These are phyloP conservation scores for Colletotrichum sojae DNA, from an alignment of 2,329 filamentous ascomycete genomes.

Conservation along the genomic window DNA sequence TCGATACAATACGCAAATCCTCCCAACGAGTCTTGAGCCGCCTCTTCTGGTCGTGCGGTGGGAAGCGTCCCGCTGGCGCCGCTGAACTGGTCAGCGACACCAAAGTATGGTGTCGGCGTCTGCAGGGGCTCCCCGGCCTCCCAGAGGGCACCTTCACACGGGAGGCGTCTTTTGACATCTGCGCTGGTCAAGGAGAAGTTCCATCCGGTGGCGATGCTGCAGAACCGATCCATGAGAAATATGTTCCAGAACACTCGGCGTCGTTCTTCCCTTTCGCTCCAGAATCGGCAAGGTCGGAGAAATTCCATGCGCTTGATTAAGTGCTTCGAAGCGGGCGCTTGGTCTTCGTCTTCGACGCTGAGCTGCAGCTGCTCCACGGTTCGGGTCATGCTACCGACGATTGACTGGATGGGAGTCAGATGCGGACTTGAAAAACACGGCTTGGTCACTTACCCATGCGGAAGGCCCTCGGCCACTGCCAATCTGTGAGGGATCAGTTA, in stretches of 20 bases:
- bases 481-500: slow-evolving; percentile 44
- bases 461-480: slow-evolving; percentile 51
- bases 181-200: slow-evolving; percentile 53
- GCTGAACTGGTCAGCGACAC: slow-evolving; percentile 51
- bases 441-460: slow-evolving; percentile 47
- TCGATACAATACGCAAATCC: slow-evolving; percentile 63
- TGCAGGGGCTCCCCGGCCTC: slow-evolving; percentile 51
- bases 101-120: slow-evolving; percentile 57
- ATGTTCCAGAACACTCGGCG: slow-evolving; percentile 58
- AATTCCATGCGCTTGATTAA: slow-evolving; percentile 55
- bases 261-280: slow-evolving; percentile 56
- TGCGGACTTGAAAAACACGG: not conserved
- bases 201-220: slow-evolving; percentile 56
- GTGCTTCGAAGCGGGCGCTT: slow-evolving; percentile 42
- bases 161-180: slow-evolving; percentile 55
- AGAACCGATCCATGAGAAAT: slow-evolving; percentile 58
- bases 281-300: slow-evolving; percentile 48
- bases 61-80: slow-evolving; percentile 40
- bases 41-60: slow-evolving; percentile 42
- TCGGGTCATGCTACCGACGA: slow-evolving; percentile 55
- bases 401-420: slow-evolving; percentile 44
- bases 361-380: slow-evolving; percentile 57
- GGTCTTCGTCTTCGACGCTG: slow-evolving; percentile 52
- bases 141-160: slow-evolving; percentile 57
- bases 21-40: slow-evolving; percentile 50